These are phyloP conservation scores for Diaporthe longicolla DNA, from an alignment of 2,329 filamentous ascomycete genomes.

Conservation along the genomic window DNA sequence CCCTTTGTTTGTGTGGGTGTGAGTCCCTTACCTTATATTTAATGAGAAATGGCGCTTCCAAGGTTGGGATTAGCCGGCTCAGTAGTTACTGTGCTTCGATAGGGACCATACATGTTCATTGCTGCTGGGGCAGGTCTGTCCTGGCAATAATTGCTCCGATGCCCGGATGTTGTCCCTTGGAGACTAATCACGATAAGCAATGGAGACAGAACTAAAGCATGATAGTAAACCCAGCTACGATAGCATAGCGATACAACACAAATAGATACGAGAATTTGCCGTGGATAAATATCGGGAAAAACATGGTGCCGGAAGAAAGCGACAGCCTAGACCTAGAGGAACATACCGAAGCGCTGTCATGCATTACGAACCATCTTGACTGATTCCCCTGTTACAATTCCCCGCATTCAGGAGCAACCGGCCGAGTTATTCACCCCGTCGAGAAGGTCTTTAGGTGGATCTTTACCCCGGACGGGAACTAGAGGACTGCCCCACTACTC, in stretches of 20 bases:
- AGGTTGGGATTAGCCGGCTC: too few species aligned
- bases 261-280: neutral
- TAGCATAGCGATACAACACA: neutral
- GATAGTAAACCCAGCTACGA: too few species aligned
- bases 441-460: conserved; percentile 24
- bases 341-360: conserved; percentile 9
- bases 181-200: too few species aligned
- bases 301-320: neutral
- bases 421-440: neutral
- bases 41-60: neutral
- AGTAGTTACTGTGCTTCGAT: too few species aligned
- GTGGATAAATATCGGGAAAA: conserved; percentile 2
- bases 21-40: too few species aligned
- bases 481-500: conserved; percentile 18
- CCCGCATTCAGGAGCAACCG: conserved; percentile 17
- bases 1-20: too few species aligned
- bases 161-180: too few species aligned
- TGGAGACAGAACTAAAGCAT: too few species aligned
- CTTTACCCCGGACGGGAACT: conserved; percentile 32
- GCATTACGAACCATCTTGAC: neutral
- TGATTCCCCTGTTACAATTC: neutral
- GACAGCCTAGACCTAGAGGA: neutral
- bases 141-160: neutral
- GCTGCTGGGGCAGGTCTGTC: neutral
- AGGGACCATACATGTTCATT: neutral